Base-by-base conservation (phyloP, 805 yeast species). In the Kuraishia hungarica region DNA sequence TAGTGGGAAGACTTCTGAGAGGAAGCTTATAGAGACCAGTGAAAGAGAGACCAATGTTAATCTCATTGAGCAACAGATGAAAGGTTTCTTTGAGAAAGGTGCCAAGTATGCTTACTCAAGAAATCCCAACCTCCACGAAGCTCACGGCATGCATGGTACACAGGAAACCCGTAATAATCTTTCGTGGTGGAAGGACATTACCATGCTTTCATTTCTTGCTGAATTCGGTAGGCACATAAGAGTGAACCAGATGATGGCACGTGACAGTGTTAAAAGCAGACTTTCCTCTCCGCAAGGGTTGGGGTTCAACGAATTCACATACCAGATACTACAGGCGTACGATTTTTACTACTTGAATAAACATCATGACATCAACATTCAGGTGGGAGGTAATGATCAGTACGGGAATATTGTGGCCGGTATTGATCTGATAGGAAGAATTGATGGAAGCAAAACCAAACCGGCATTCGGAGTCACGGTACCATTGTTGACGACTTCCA, bases 361-460 rank as follows among this genome's bases (percentile, higher is more conserved):
- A 46, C 67, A 79, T 17, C 70, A 80, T 43, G 69, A 74, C 2
- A 92, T 92, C 49, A 75, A 77, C 49, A 70, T 91, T 15, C 98
- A 94, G 72, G 84, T 88, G 39, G 99, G 99, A 23, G 99, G 99
- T 5, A 91, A 88, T 65, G 99, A 94, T 67, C 99, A 94, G 70
- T 94, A 97, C 91, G 99, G 99, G 1, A 94, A 94, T 64, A 94
- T 94, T 57, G 89, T 96, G 1, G 97, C 98, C 0, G 99, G 99
- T 0, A 80, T 89, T 47, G 99, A 94, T 63, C 75, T 94, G 56
- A 90, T 92, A 47, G 75, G 86, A 1, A 73, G 96, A 58, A 66
- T 88, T 54, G 65, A 60, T 47, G 52, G 17, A 13, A 50, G 54
- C 10, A 20, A 39, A 21, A 52, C 50, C 2, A 56, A 64, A 39